Evolutionary conservation across 164 flowering plant species (phyloP).

Genomic region (Umbellularia californica): DNA sequence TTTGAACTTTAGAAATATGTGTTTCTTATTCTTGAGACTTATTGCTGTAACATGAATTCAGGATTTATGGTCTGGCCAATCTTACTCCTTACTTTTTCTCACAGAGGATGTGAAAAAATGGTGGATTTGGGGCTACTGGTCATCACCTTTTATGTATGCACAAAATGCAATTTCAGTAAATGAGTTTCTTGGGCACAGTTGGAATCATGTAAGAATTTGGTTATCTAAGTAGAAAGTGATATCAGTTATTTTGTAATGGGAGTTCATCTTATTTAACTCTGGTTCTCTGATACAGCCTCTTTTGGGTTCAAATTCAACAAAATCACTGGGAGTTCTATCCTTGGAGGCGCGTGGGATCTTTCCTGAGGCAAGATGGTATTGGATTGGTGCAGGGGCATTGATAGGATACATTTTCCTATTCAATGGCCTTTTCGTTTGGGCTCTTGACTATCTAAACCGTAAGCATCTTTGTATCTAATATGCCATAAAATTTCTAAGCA

Average conservation of each 20-base stretch:
- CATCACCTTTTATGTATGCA: slow-evolving; percentile 41
- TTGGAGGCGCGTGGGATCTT: slow-evolving; percentile 21
- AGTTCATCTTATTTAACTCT: neutral
- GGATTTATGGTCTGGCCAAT: neutral
- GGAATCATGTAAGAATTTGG: slow-evolving; percentile 26
- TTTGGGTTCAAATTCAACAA: slow-evolving; percentile 1
- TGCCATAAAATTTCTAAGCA: too few relatives aligned
- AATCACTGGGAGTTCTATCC: slow-evolving; percentile 15
- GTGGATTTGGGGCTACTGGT: slow-evolving; percentile 56
- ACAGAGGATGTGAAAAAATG: slow-evolving; percentile 37
- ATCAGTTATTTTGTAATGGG: neutral
- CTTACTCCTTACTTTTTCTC: neutral
- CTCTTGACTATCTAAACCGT: slow-evolving; percentile 23
- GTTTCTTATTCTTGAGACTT: too few relatives aligned
- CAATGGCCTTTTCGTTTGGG: slow-evolving; percentile 13
- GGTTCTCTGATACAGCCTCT: neutral
- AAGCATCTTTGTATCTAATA: slow-evolving; percentile 3
- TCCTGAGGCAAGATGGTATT: slow-evolving; percentile 20
- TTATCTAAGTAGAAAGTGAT: neutral
- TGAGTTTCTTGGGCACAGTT: slow-evolving; percentile 40
- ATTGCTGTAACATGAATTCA: neutral
- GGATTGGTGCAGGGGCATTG: slow-evolving; percentile 26
- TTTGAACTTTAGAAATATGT: neutral
- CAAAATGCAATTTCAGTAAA: slow-evolving; percentile 37
- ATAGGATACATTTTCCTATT: slow-evolving; percentile 18